Percentiles rank a stretch among this genome's conserved stretches.
Evolutionary conservation across 768 basidiomycete species (phyloP).

Genomic region (Pulveroboletus sp.): DNA sequence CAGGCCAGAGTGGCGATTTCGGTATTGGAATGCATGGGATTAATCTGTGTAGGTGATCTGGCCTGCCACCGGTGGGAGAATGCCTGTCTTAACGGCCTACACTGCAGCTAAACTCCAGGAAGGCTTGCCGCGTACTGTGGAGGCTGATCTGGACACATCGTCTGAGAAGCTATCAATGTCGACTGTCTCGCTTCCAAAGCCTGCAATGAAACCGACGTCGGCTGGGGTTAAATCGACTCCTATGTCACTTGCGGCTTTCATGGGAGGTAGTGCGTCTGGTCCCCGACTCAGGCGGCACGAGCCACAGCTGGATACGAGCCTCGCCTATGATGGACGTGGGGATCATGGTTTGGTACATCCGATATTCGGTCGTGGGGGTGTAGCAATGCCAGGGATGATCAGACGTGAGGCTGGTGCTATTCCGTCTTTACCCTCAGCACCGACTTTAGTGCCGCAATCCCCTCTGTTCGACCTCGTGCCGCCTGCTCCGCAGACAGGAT

Average conservation of each 20-base stretch:
- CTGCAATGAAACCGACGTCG: constrained; percentile 9
- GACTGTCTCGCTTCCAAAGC: constrained; percentile 6
- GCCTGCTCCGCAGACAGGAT: constrained; percentile 2
- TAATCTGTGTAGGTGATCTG: constrained; percentile 29
- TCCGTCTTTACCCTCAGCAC: constrained; percentile 5
- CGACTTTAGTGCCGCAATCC: constrained; percentile 3
- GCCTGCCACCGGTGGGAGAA: neutral
- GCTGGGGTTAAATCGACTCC: constrained; percentile 35
- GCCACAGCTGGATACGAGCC: constrained; percentile 63
- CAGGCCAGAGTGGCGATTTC: constrained; percentile 33
- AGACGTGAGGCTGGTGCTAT: constrained; percentile 11
- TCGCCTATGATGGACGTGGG: constrained; percentile 61
- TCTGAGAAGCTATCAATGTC: constrained; percentile 5
- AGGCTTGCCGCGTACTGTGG: constrained; percentile 1
- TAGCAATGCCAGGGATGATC: constrained; percentile 73
- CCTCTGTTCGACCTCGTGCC: neutral
- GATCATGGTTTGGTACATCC: constrained; percentile 59
- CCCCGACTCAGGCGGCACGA: constrained; percentile 69
- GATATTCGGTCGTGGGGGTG: constrained; percentile 66
- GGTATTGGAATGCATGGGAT: constrained; percentile 36
- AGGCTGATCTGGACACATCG: constrained; percentile 8
- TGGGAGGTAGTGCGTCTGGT: constrained; percentile 72
- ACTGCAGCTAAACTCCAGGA: constrained; percentile 24
- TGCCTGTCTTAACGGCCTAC: neutral
- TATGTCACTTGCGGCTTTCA: constrained; percentile 76